Evolutionary conservation across 164 flowering plant species (phyloP).

Genomic region (Piper betle): DNA sequence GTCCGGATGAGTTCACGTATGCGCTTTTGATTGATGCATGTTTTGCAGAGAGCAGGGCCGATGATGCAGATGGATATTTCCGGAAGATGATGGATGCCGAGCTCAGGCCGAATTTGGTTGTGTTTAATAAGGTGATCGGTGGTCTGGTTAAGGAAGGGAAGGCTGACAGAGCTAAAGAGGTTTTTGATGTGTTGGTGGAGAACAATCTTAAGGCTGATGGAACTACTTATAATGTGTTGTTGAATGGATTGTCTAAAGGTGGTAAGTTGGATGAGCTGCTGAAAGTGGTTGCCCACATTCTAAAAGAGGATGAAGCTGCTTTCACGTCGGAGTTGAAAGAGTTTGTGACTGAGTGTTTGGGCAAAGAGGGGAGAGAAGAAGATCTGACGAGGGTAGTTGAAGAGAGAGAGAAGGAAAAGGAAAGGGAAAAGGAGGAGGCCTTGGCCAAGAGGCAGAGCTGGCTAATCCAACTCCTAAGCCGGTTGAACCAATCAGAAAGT

Average conservation of each 20-base stretch:
- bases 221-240: constrained; percentile 45
- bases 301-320: constrained; percentile 38
- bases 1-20: constrained; percentile 70
- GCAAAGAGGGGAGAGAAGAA: constrained; percentile 66
- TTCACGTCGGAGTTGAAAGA: constrained; percentile 54
- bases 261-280: constrained; percentile 67
- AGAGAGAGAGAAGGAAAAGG: constrained; percentile 54
- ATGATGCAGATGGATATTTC: constrained; percentile 71
- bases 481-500: constrained; percentile 7
- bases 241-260: constrained; percentile 46
- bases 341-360: constrained; percentile 47
- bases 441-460: constrained; percentile 2
- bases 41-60: constrained; percentile 37
- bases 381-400: constrained; percentile 61
- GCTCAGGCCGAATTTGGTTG: constrained; percentile 60
- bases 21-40: constrained; percentile 72
- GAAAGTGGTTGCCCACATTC: constrained; percentile 22
- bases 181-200: constrained; percentile 54
- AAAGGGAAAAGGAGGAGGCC: constrained; percentile 38
- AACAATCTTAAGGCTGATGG: constrained; percentile 57
- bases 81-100: constrained; percentile 63
- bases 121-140: constrained; percentile 49
- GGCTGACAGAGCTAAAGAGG: constrained; percentile 66
- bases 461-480: not conserved
- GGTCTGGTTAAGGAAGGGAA: constrained; percentile 54